Percentiles rank a stretch among this genome's conserved stretches.
phyloP scores from a whole-genome alignment of 2,329 filamentous ascomycete genomes.

The Rugonectria rugulosa region DNA sequence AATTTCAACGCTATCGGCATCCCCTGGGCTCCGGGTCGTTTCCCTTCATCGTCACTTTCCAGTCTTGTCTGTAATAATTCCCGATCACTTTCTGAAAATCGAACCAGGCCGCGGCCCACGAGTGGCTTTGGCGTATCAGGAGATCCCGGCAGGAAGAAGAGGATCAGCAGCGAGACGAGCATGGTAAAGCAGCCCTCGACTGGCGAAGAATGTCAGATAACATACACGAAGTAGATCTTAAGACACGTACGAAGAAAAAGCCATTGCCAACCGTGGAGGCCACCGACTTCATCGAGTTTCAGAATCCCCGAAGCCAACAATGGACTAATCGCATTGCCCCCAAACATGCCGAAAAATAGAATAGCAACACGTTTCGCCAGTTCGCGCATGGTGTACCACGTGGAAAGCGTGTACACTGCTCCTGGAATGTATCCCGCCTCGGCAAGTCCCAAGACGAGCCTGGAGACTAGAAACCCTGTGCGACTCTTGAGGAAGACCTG shows the following conservation, averaged over 20 bases:
- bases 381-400: conserved; percentile 57
- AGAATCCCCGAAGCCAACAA: conserved; percentile 57
- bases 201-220: conserved; percentile 31
- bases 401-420: conserved; percentile 58
- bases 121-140: no score
- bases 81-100: conserved; percentile 45
- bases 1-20: conserved; percentile 45
- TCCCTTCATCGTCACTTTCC: conserved; percentile 42
- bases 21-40: conserved; percentile 43
- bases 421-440: conserved; percentile 62
- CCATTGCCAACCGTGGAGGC: conserved; percentile 59
- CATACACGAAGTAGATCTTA: conserved; percentile 3
- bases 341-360: conserved; percentile 63
- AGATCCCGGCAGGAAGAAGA: conserved; percentile 54
- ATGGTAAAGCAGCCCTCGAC: conserved; percentile 56
- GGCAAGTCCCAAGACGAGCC: conserved; percentile 54
- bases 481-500: conserved; percentile 54
- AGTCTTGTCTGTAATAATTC: conserved; percentile 45
- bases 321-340: conserved; percentile 57
- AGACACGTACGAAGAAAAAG: conserved; percentile 53
- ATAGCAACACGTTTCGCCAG: conserved; percentile 56
- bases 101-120: no score
- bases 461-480: conserved; percentile 54
- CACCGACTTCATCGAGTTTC: conserved; percentile 50
- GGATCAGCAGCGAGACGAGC: conserved; percentile 46